Percentiles rank a stretch among this genome's conserved stretches.
Evolutionary conservation across 2,329 filamentous ascomycete species (phyloP).

Genomic region (Clarireedia hainanense): DNA sequence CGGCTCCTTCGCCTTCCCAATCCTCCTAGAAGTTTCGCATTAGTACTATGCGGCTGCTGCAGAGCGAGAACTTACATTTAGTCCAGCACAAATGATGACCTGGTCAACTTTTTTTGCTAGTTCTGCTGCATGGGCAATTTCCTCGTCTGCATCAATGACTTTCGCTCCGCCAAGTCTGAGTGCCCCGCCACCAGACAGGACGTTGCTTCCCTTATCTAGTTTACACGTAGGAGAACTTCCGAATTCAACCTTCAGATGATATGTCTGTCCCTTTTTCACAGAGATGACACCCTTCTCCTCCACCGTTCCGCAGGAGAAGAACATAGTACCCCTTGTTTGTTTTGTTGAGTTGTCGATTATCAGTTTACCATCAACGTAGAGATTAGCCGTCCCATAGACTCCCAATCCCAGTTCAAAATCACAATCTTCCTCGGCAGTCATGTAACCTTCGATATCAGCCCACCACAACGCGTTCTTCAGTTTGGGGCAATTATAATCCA

Average conservation of each 20-base stretch:
- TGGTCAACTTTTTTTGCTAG: conserved; percentile 63
- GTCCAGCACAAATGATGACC: conserved; percentile 67
- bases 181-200: conserved; percentile 50
- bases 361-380: conserved; percentile 30
- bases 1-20: conserved; percentile 31
- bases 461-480: conserved; percentile 29
- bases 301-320: conserved; percentile 31
- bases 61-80: conserved; percentile 42
- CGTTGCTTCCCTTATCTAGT: conserved; percentile 38
- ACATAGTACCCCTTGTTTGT: conserved; percentile 31
- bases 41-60: conserved; percentile 32
- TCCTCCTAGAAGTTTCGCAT: conserved; percentile 43
- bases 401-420: conserved; percentile 32
- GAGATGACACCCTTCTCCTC: conserved; percentile 25
- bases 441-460: conserved; percentile 31
- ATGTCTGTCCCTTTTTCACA: conserved; percentile 26
- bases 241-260: conserved; percentile 35
- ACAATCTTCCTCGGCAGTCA: conserved; percentile 25
- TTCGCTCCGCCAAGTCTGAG: conserved; percentile 55
- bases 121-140: conserved; percentile 57
- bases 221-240: conserved; percentile 51
- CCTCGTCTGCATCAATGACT: conserved; percentile 46
- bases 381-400: conserved; percentile 30
- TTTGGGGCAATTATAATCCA: conserved; percentile 41
- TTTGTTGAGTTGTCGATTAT: conserved; percentile 29